Evolutionary conservation across 2,329 filamentous ascomycete genomes (phyloP), one percentile per base, ranked within the genome.

Genomic region (Monosporascus sp.): DNA sequence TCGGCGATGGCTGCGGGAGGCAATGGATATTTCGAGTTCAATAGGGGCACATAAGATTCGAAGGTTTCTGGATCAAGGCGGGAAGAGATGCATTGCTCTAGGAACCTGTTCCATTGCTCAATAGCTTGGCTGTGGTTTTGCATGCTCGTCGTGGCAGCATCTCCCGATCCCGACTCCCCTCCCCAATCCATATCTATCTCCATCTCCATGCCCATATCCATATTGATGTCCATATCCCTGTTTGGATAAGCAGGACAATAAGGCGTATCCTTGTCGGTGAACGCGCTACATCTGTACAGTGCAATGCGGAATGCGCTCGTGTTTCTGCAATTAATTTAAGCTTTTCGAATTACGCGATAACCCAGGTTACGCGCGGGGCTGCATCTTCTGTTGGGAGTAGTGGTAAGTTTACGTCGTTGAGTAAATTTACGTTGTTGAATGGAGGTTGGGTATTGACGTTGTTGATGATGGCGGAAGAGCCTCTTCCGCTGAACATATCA

Each of bases 61-160:
- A 87, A 87, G 53, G 70, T 70, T 38, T 78, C 75, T 31, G 71
- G 64, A 43, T 80, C 77, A 52, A 85, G 76, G 35, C 83, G 80
- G 45, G 71, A 64, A 31, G 68, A 65, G 44, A 84, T 71, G 65
- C 80, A 81, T 53, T 68, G 73, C 37, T 70, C 62, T 43, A 85
- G 67, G 60, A 85, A 84, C 17, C 68, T 67, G 45, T 68, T 56
- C 83, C 83, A 82, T 58, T 77, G 72, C 28, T 61, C 57, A 28
- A 70, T 55, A 3, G 72, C 59, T 38, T 60, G 51, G 26, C 55
- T 53, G 41, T 62, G 37, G 43, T 61, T 54, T 35, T 48, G 54
- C 9, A 37, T 24, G 44, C 48, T 48, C 22, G 26, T 26, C 22
- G 26, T 26, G n/a, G 17, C 17, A 41, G 17, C 38, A 41, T 41